Conservation (phyloP, 495 filamentous ascomycete species). For the Amphirosellinia nigrospora region DNA sequence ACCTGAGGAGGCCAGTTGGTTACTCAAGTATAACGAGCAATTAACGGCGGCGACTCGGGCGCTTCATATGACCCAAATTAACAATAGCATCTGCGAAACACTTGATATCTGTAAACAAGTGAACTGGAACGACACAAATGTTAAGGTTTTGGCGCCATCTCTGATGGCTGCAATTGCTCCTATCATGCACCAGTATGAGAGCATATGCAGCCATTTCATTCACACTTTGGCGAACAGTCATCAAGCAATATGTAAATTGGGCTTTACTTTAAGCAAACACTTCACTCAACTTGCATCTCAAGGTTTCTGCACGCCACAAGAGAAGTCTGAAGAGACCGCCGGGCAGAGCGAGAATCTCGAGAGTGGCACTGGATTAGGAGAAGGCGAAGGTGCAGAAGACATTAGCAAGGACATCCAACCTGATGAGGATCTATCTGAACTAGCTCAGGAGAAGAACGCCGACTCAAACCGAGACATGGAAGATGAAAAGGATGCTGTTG, state of each 20-base stretch:
- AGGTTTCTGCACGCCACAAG: slow-evolving; percentile 89
- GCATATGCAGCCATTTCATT: slow-evolving; percentile 61
- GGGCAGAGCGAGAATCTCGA: slow-evolving; percentile 78
- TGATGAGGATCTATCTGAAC: slow-evolving; percentile 90
- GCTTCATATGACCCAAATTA: slow-evolving; percentile 63
- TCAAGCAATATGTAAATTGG: slow-evolving; percentile 71
- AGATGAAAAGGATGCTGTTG: slow-evolving; percentile 85
- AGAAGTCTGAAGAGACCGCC: slow-evolving; percentile 70
- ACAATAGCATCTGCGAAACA: slow-evolving; percentile 50
- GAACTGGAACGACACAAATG: slow-evolving; percentile 48
- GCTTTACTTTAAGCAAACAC: slow-evolving; percentile 72
- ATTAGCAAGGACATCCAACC: slow-evolving; percentile 95
- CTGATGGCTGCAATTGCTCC: slow-evolving; percentile 72
- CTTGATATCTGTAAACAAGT: slow-evolving; percentile 56
- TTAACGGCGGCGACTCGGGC: slow-evolving; percentile 62
- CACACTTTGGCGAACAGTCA: slow-evolving; percentile 64
- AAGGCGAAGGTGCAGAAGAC: slow-evolving; percentile 92
- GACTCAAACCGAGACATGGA: slow-evolving; percentile 74
- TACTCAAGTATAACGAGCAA: slow-evolving; percentile 64
- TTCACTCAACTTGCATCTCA: slow-evolving; percentile 78
- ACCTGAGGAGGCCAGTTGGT: slow-evolving; percentile 65
- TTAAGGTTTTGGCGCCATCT: slow-evolving; percentile 58
- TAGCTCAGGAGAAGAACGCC: slow-evolving; percentile 80
- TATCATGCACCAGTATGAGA: slow-evolving; percentile 74
- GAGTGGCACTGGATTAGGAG: slow-evolving; percentile 93